A percentile compares a stretch with the other conserved stretches of the same genome.
Conservation (phyloP, 2,329 filamentous ascomycete genomes). For the Diaporthe velutina region DNA sequence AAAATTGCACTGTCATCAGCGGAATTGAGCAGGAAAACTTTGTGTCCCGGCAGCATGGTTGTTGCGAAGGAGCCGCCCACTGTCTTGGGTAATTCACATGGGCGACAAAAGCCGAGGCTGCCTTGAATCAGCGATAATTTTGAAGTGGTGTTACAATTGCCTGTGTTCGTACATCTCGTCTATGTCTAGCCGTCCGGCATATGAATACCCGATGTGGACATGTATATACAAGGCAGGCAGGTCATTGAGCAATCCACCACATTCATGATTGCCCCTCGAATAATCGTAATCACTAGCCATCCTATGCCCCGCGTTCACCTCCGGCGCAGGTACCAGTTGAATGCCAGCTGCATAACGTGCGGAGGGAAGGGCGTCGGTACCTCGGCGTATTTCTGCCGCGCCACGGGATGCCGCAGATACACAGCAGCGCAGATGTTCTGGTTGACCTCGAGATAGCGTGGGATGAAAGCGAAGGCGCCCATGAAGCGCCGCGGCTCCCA, state of each 20-base stretch:
- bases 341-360: conserved; percentile 82
- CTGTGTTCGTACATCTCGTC: conserved; percentile 1
- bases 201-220: conserved; percentile 11
- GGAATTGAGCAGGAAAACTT: neutral
- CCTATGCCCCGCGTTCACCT: conserved; percentile 59
- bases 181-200: conserved; percentile 17
- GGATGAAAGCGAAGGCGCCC: conserved; percentile 94
- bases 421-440: conserved; percentile 96
- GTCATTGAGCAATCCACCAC: conserved; percentile 1
- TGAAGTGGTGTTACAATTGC: conserved; percentile 36
- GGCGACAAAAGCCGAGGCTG: neutral
- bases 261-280: neutral
- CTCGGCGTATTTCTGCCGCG: conserved; percentile 82
- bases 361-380: conserved; percentile 85
- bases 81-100: neutral
- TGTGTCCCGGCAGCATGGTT: neutral
- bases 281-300: neutral
- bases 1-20: neutral
- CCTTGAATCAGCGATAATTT: neutral
- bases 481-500: conserved; percentile 91
- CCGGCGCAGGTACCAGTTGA: conserved; percentile 93
- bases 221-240: conserved; percentile 33
- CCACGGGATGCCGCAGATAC: conserved; percentile 94
- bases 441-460: conserved; percentile 96
- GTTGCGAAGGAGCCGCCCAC: neutral